These are phyloP conservation scores for Umbelopsis sp. DNA, from an alignment of 192 early-diverging fungal species.

Conservation along the genomic window DNA sequence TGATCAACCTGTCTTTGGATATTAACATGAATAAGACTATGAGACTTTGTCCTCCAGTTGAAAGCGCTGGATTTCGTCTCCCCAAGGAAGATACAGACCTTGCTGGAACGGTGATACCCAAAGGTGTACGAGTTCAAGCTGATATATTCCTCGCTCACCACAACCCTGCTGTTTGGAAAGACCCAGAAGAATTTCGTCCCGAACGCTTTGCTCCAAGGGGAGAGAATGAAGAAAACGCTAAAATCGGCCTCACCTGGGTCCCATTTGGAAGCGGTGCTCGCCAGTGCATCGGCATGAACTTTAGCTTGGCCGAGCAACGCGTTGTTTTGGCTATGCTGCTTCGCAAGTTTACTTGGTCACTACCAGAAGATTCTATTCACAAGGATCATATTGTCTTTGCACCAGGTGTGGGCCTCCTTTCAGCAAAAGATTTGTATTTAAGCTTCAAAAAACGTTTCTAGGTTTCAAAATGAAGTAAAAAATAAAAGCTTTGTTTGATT, in stretches of 20 bases:
- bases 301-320: conserved; percentile 59
- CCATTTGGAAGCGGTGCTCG: conserved; percentile 65
- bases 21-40: no score
- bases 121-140: not conserved
- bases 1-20: no score
- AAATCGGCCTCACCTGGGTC: conserved; percentile 37
- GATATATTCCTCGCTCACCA: conserved; percentile 24
- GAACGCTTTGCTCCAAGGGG: conserved; percentile 46
- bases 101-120: conserved; percentile 13
- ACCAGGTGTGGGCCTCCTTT: not conserved
- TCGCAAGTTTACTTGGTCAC: conserved; percentile 11
- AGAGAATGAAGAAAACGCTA: conserved; percentile 14
- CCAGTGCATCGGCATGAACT: conserved; percentile 67
- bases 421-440: conserved; percentile 2
- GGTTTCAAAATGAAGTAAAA: no score
- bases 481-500: no score
- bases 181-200: conserved; percentile 52
- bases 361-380: conserved; percentile 19
- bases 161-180: conserved; percentile 34
- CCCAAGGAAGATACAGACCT: conserved; percentile 8
- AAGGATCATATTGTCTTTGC: conserved; percentile 2
- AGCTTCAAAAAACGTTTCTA: no score
- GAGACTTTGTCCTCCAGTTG: no score
- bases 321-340: conserved; percentile 51
- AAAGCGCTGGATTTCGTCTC: not conserved